A percentile compares a stretch with the other conserved stretches of the same genome.
Evolutionary conservation across 1,139 yeast genomes (phyloP).

Genomic region (Suhomyces atakaporum): DNA sequence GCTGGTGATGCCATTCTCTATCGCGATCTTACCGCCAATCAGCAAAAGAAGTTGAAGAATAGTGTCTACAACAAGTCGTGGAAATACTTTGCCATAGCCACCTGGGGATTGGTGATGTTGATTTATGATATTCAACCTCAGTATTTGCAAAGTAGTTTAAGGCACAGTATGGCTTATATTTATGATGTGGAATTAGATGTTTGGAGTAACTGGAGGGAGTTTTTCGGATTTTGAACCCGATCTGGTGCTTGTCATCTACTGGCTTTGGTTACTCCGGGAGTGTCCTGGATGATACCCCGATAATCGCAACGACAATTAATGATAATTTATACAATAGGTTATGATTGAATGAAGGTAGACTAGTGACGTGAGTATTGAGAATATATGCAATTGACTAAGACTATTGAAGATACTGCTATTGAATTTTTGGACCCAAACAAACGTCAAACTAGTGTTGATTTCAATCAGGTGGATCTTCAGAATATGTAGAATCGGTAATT

Average conservation of each 20-base stretch:
- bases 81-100: conserved; percentile 65
- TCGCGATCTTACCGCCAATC: conserved; percentile 32
- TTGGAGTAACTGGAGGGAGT: conserved; percentile 47
- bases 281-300: no score
- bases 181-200: conserved; percentile 56
- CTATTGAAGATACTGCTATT: no score
- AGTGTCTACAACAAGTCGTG: conserved; percentile 51
- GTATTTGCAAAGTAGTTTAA: conserved; percentile 64
- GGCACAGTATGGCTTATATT: conserved; percentile 71
- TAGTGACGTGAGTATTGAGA: no score
- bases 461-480: no score
- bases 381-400: no score
- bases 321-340: no score
- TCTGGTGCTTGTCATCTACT: not conserved
- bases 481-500: no score
- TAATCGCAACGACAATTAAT: no score
- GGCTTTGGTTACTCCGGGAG: no score
- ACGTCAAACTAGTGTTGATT: no score
- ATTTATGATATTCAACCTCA: conserved; percentile 66
- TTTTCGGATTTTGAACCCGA: conserved; percentile 32
- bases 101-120: conserved; percentile 79
- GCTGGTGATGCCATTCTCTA: conserved; percentile 28
- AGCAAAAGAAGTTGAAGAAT: conserved; percentile 36
- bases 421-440: no score
- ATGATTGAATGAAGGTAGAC: no score